Conservation (phyloP, 129 eudicot species). For the Ambrosia trifida region DNA sequence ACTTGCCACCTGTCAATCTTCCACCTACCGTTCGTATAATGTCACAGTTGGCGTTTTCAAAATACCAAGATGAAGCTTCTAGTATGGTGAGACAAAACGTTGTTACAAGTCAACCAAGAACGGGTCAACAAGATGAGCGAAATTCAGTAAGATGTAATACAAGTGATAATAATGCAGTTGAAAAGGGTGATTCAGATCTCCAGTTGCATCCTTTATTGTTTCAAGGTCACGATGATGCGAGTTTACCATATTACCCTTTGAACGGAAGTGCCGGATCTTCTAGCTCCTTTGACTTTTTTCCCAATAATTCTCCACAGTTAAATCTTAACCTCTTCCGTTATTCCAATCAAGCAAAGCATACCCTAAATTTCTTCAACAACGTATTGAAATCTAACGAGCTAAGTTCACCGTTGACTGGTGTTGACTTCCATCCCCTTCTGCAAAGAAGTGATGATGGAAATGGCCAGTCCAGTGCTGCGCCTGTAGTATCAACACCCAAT, state of each 20-base stretch:
- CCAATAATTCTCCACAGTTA: slow-evolving; percentile 52
- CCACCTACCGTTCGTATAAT: slow-evolving; percentile 92
- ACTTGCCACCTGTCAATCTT: slow-evolving; percentile 91
- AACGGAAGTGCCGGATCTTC: slow-evolving; percentile 42
- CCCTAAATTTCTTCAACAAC: slow-evolving; percentile 49
- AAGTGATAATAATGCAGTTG: slow-evolving; percentile 30
- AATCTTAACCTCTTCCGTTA: slow-evolving; percentile 62
- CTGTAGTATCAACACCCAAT: slow-evolving; percentile 31
- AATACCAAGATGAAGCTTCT: slow-evolving; percentile 47
- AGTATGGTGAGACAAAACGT: slow-evolving; percentile 30
- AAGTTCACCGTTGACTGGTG: slow-evolving; percentile 36
- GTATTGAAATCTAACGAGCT: slow-evolving; percentile 46
- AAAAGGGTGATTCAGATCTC: slow-evolving; percentile 56
- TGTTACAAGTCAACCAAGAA: slow-evolving; percentile 21
- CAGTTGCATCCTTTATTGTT: slow-evolving; percentile 94
- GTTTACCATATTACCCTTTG: slow-evolving; percentile 63
- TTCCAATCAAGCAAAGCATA: slow-evolving; percentile 48
- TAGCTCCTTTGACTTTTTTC: slow-evolving; percentile 65
- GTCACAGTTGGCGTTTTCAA: slow-evolving; percentile 72
- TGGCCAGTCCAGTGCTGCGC: slow-evolving; percentile 12
- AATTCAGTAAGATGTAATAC: slow-evolving; percentile 26
- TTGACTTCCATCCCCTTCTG: slow-evolving; percentile 88
- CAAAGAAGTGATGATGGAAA: slow-evolving; percentile 55
- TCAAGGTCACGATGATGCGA: slow-evolving; percentile 64
- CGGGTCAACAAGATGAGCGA: slow-evolving; percentile 26